A percentile compares a stretch with the other conserved stretches of the same genome.
phyloP scores from a whole-genome alignment of 192 early-diverging fungal species.

The Coemansia sp. region DNA sequence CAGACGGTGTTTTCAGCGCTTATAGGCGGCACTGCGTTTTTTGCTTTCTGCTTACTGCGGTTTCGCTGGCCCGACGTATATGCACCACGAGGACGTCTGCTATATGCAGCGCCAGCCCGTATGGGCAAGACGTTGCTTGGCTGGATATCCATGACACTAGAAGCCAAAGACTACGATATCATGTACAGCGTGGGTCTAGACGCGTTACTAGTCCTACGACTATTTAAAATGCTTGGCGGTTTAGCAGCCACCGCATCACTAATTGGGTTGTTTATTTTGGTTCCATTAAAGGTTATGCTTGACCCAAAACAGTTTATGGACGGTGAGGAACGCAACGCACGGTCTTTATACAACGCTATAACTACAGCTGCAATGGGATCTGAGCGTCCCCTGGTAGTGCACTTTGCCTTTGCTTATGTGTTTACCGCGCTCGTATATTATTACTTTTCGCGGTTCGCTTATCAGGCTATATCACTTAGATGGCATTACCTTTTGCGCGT shows the following conservation, averaged over 20 bases:
- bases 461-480: slow-evolving; percentile 51
- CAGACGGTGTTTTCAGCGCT: slow-evolving; percentile 44
- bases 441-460: slow-evolving; percentile 51
- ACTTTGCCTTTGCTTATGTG: slow-evolving; percentile 56
- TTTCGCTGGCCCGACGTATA: slow-evolving; percentile 59
- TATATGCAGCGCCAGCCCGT: slow-evolving; percentile 47
- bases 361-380: slow-evolving; percentile 42
- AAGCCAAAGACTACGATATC: slow-evolving; percentile 49
- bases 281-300: slow-evolving; percentile 43
- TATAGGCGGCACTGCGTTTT: slow-evolving; percentile 45
- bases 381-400: slow-evolving; percentile 39
- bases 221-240: slow-evolving; percentile 49
- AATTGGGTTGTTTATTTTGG: slow-evolving; percentile 34
- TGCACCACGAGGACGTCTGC: slow-evolving; percentile 50
- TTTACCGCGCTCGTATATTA: slow-evolving; percentile 55
- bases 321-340: background rate
- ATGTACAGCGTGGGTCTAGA: slow-evolving; percentile 54
- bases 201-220: slow-evolving; percentile 50
- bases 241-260: slow-evolving; percentile 30
- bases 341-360: slow-evolving; percentile 26
- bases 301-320: slow-evolving; percentile 16
- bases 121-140: slow-evolving; percentile 50
- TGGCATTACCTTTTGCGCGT: slow-evolving; percentile 56
- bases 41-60: slow-evolving; percentile 54
- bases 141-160: slow-evolving; percentile 47